phyloP scores from a whole-genome alignment of 768 basidiomycete species.

The Naganishia kalamii region DNA sequence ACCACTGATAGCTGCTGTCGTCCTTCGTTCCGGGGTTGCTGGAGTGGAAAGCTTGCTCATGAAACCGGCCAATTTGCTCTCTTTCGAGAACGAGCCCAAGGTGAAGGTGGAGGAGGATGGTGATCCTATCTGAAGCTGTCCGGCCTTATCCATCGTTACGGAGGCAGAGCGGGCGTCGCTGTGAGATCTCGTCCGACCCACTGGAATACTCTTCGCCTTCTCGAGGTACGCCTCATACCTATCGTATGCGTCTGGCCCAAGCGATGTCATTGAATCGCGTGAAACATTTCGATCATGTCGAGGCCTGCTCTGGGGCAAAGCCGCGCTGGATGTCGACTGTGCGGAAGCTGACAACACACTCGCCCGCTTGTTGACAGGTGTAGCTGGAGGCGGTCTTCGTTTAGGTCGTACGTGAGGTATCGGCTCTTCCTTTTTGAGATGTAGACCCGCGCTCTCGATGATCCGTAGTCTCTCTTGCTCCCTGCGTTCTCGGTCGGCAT shows the following conservation, averaged over 20 bases:
- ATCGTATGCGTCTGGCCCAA: slow-evolving; percentile 77
- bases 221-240: slow-evolving; percentile 74
- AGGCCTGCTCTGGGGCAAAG: slow-evolving; percentile 16
- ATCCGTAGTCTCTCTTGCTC: slow-evolving; percentile 73
- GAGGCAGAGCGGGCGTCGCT: slow-evolving; percentile 54
- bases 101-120: slow-evolving; percentile 12
- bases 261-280: slow-evolving; percentile 47
- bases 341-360: slow-evolving; percentile 47
- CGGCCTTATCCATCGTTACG: neutral
- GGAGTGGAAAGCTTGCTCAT: slow-evolving; percentile 18
- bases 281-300: neutral
- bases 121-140: slow-evolving; percentile 1
- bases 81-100: neutral
- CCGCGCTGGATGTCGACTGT: slow-evolving; percentile 31
- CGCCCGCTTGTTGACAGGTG: slow-evolving; percentile 37
- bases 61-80: slow-evolving; percentile 18
- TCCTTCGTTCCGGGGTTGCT: slow-evolving; percentile 8
- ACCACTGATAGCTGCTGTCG: slow-evolving; percentile 61
- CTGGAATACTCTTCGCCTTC: slow-evolving; percentile 43
- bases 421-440: slow-evolving; percentile 62
- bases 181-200: slow-evolving; percentile 17
- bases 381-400: slow-evolving; percentile 38
- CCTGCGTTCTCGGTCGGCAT: slow-evolving; percentile 53
- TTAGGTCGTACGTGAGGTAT: slow-evolving; percentile 26
- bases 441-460: slow-evolving; percentile 79